Conservation (phyloP, 441 rosid genomes). For the Isatis lusitanica region DNA sequence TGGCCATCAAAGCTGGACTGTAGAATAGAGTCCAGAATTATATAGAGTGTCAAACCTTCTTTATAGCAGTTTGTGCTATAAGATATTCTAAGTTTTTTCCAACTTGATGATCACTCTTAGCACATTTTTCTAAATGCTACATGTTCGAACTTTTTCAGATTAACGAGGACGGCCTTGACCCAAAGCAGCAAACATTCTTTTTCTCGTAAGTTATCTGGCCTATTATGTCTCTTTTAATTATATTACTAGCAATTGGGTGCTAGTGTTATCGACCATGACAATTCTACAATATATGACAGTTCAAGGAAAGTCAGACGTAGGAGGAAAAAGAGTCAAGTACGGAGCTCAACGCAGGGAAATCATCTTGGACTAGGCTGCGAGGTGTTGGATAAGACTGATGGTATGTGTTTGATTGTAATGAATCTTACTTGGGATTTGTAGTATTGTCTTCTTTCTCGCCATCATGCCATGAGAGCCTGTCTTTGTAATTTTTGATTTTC, state of each 20-base stretch:
- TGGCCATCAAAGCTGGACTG: slow-evolving; percentile 7
- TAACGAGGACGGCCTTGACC: slow-evolving; percentile 80
- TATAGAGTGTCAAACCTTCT: slow-evolving; percentile 4
- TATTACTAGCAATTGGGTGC: slow-evolving; percentile 13
- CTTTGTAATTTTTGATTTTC: slow-evolving; percentile 2
- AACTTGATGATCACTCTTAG: slow-evolving; percentile 3
- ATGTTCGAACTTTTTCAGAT: slow-evolving; percentile 46
- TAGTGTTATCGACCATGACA: slow-evolving; percentile 12
- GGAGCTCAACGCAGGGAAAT: slow-evolving; percentile 60
- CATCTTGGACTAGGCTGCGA: slow-evolving; percentile 55
- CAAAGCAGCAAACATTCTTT: slow-evolving; percentile 87
- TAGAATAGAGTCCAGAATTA: slow-evolving; percentile 11
- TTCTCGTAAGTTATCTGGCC: slow-evolving; percentile 55
- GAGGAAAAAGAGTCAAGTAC: slow-evolving; percentile 55
- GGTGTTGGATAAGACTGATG: slow-evolving; percentile 61
- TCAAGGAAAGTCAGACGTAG: slow-evolving; percentile 71
- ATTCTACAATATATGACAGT: slow-evolving; percentile 44
- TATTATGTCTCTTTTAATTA: slow-evolving; percentile 22
- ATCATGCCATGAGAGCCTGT: slow-evolving; percentile 5
- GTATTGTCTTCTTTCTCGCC: slow-evolving; percentile 16
- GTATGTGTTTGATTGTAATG: slow-evolving; percentile 40
- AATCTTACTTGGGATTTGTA: not conserved
- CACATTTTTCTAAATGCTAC: slow-evolving; percentile 11
- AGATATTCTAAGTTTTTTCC: not conserved
- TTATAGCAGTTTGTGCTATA: slow-evolving; percentile 17